These are phyloP conservation scores for Pinus taeda DNA, from an alignment of 75 land plant species.

Conservation along the genomic window DNA sequence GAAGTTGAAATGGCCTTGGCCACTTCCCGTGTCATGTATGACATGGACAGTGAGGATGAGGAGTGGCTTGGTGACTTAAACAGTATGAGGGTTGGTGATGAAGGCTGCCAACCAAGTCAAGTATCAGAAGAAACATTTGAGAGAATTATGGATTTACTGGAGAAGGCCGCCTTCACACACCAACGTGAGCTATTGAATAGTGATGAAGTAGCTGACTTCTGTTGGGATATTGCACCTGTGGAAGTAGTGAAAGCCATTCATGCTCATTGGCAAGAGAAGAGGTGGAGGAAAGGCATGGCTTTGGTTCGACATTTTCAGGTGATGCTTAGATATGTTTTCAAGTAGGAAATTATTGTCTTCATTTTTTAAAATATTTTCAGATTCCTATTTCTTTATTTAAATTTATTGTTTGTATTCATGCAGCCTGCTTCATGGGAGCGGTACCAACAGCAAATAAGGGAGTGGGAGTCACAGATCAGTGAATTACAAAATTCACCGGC, in stretches of 20 bases:
- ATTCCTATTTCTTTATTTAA: not conserved
- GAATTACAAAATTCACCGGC: slow-evolving; percentile 23
- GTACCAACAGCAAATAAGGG: slow-evolving; percentile 68
- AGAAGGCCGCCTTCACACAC: slow-evolving; percentile 64
- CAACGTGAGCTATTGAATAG: slow-evolving; percentile 49
- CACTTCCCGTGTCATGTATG: slow-evolving; percentile 71
- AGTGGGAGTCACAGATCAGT: slow-evolving; percentile 64
- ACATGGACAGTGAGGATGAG: slow-evolving; percentile 97
- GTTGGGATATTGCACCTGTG: slow-evolving; percentile 41
- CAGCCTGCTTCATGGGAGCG: slow-evolving; percentile 93
- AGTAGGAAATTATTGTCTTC: not conserved
- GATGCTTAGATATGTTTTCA: slow-evolving; percentile 3
- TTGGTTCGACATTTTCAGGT: slow-evolving; percentile 97
- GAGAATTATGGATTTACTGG: slow-evolving; percentile 79
- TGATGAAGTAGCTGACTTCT: slow-evolving; percentile 54
- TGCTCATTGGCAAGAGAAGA: slow-evolving; percentile 71
- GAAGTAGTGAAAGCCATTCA: slow-evolving; percentile 55
- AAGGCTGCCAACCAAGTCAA: slow-evolving; percentile 8
- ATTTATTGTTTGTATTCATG: slow-evolving; percentile 12
- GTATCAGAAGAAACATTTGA: slow-evolving; percentile 81
- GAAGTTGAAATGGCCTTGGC: slow-evolving; percentile 90
- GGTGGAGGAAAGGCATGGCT: slow-evolving; percentile 76
- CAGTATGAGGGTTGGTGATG: slow-evolving; percentile 17
- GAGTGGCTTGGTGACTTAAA: slow-evolving; percentile 49
- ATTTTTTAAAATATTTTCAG: not conserved